phyloP scores from a whole-genome alignment of 495 filamentous ascomycete species.

The Penicillium lividum region DNA sequence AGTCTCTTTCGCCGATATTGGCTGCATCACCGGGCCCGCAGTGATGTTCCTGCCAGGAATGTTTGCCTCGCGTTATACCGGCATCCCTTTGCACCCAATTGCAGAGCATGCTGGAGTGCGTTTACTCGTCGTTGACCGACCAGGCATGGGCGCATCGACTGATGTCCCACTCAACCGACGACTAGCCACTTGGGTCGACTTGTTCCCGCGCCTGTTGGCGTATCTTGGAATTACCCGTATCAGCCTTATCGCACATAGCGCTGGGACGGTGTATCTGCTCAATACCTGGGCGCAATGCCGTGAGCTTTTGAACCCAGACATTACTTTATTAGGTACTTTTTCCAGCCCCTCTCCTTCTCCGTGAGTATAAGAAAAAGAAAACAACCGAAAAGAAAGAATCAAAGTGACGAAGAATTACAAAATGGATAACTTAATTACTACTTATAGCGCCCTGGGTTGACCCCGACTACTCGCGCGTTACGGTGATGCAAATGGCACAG shows the following conservation, averaged over 20 bases:
- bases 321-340: conserved; percentile 37
- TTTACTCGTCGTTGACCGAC: conserved; percentile 32
- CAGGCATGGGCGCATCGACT: conserved; percentile 49
- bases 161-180: conserved; percentile 38
- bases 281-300: conserved; percentile 43
- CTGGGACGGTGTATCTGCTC: conserved; percentile 49
- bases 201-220: conserved; percentile 41
- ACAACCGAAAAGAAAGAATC: too few species aligned
- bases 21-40: conserved; percentile 16
- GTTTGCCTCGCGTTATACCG: conserved; percentile 36
- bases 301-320: conserved; percentile 36
- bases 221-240: conserved; percentile 43
- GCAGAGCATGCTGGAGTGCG: conserved; percentile 35
- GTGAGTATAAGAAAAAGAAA: too few species aligned
- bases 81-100: conserved; percentile 27
- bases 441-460: conserved; percentile 48
- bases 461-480: conserved; percentile 37
- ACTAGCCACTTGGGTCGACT: conserved; percentile 43
- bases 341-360: neutral
- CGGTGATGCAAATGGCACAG: conserved; percentile 27
- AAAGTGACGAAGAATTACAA: too few species aligned
- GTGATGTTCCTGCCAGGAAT: conserved; percentile 38
- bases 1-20: conserved; percentile 31
- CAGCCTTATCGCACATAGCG: conserved; percentile 42
- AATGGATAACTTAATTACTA: too few species aligned